These are phyloP conservation scores for Suillus spraguei DNA, from an alignment of 768 basidiomycete species.

Conservation along the genomic window DNA sequence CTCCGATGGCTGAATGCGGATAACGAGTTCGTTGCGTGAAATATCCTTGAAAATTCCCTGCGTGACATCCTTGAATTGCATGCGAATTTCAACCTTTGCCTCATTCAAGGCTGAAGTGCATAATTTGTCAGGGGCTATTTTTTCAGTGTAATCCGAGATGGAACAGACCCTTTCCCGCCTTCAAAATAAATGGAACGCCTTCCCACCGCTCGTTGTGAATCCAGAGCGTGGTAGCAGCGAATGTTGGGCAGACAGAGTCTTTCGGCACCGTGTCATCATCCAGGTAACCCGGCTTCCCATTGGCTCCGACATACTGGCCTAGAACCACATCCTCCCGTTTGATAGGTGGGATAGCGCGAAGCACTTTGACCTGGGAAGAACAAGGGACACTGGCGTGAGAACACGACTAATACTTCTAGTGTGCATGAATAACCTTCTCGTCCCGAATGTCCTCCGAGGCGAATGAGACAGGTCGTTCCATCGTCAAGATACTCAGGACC, in stretches of 20 bases:
- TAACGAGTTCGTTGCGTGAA: slow-evolving; percentile 94
- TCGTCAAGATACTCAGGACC: slow-evolving; percentile 91
- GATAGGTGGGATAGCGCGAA: slow-evolving; percentile 88
- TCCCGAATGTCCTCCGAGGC: slow-evolving; percentile 96
- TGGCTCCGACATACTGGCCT: slow-evolving; percentile 89
- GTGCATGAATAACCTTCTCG: slow-evolving; percentile 74
- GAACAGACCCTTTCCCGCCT: slow-evolving; percentile 90
- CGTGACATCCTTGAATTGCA: slow-evolving; percentile 98
- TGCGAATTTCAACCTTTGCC: slow-evolving; percentile 96
- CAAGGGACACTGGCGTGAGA: slow-evolving; percentile 20
- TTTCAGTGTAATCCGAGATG: slow-evolving; percentile 13
- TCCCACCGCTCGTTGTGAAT: slow-evolving; percentile 98
- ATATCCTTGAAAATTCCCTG: slow-evolving; percentile 97
- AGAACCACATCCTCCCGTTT: slow-evolving; percentile 78
- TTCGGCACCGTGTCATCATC: slow-evolving; percentile 96
- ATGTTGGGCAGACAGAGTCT: slow-evolving; percentile 92
- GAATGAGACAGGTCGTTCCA: slow-evolving; percentile 99
- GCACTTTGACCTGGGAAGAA: slow-evolving; percentile 82
- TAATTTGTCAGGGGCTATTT: slow-evolving; percentile 16
- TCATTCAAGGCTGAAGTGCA: slow-evolving; percentile 81
- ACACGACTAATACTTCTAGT: slow-evolving; percentile 11
- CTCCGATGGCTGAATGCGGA: slow-evolving; percentile 95
- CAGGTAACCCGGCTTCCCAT: slow-evolving; percentile 98
- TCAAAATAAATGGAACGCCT: slow-evolving; percentile 97
- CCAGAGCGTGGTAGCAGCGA: slow-evolving; percentile 86